Evolutionary conservation across 768 basidiomycete genomes (phyloP).

Genomic region (Hericium alpestre): DNA sequence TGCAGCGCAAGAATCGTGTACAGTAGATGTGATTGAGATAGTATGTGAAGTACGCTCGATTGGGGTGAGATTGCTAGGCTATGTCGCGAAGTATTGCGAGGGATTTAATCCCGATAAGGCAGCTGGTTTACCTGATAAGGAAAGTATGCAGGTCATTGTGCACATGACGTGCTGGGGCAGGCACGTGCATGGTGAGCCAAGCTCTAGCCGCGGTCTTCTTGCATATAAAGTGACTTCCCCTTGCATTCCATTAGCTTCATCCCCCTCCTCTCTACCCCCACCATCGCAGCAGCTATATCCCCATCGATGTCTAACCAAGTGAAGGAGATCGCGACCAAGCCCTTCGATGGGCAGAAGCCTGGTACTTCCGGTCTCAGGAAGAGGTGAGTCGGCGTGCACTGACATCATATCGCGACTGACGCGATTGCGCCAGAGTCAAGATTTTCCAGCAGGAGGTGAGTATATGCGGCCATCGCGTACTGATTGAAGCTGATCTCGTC

Average conservation of each 20-base stretch:
- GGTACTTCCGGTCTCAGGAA: slow-evolving; percentile 97
- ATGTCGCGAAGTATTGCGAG: too few species aligned
- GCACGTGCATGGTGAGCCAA: slow-evolving; percentile 7
- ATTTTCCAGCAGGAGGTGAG: slow-evolving; percentile 93
- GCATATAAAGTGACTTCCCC: not conserved
- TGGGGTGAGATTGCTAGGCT: not conserved
- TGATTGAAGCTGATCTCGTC: slow-evolving; percentile 12
- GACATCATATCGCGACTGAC: slow-evolving; percentile 1
- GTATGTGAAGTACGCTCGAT: too few species aligned
- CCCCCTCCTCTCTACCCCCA: not conserved
- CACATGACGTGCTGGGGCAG: not conserved
- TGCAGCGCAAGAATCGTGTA: not conserved
- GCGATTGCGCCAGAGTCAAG: slow-evolving; percentile 59
- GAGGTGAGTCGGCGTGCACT: slow-evolving; percentile 40
- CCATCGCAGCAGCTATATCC: not conserved
- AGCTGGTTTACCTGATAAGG: not conserved
- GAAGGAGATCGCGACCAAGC: slow-evolving; percentile 70
- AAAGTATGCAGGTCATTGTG: not conserved
- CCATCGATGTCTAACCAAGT: slow-evolving; percentile 32
- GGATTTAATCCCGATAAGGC: not conserved
- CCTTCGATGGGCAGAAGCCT: slow-evolving; percentile 91
- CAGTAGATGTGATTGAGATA: too few species aligned
- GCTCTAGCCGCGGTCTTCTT: not conserved
- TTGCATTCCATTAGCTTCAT: not conserved
- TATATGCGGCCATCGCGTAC: not conserved